Evolutionary conservation across 228 moss, liverwort and hornwort species (phyloP).

Genomic region (Sphagnum magellanicum): DNA sequence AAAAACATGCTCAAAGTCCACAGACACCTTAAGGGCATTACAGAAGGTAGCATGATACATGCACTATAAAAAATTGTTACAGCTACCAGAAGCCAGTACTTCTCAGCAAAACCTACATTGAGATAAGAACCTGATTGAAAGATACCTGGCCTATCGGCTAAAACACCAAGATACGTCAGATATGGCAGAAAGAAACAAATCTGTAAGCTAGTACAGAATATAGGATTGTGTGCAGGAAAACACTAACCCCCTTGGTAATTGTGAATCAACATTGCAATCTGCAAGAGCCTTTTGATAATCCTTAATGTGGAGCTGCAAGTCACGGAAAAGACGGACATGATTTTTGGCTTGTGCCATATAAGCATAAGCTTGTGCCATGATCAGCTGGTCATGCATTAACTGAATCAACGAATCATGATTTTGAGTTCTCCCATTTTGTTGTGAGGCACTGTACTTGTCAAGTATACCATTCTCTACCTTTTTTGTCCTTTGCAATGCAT

Average conservation of each 20-base stretch:
- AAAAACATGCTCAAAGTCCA: too few species aligned
- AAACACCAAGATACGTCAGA: too few species aligned
- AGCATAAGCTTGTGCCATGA: slow-evolving; percentile 73
- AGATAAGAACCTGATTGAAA: too few species aligned
- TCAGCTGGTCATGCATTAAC: slow-evolving; percentile 72
- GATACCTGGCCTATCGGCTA: too few species aligned
- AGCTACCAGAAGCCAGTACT: too few species aligned
- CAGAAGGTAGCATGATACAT: too few species aligned
- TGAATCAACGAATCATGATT: slow-evolving; percentile 60
- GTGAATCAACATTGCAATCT: slow-evolving; percentile 52
- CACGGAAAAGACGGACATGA: slow-evolving; percentile 46
- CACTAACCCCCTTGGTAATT: slow-evolving; percentile 59
- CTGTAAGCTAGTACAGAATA: too few species aligned
- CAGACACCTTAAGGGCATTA: too few species aligned
- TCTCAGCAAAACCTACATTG: too few species aligned
- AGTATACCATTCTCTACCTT: slow-evolving; percentile 28
- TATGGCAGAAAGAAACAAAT: too few species aligned
- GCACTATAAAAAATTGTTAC: too few species aligned
- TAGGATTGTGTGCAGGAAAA: not conserved
- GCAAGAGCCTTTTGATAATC: slow-evolving; percentile 59
- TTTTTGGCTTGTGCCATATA: slow-evolving; percentile 47
- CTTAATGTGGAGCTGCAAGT: slow-evolving; percentile 61
- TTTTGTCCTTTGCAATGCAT: slow-evolving; percentile 37
- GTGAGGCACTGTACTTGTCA: slow-evolving; percentile 56
- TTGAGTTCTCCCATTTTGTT: slow-evolving; percentile 28